Base-by-base conservation (phyloP, 1,139 yeast species). In the Yamadazyma oceani region DNA sequence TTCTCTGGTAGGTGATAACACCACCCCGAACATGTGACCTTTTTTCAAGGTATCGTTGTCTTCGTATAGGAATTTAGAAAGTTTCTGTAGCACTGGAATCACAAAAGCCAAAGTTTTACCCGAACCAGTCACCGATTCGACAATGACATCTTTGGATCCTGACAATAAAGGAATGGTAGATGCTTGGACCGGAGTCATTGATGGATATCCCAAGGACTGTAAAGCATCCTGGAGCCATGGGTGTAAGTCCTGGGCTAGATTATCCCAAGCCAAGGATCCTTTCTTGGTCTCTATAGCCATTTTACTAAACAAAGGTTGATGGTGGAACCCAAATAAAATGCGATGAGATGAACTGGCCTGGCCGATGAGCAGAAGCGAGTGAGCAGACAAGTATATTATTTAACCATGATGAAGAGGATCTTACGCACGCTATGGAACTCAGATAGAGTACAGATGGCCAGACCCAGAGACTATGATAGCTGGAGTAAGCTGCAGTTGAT, bases 101-200 rank as follows among this genome's bases (percentile, higher is more conserved):
- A 80, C 80, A 61, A 85, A 92, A 3, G 97, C 87, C 24, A 90
- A 62, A 0, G 98, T 92, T 57, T 92, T 92, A 7, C 98, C 98
- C 0, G 97, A 89, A 0, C 98, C 98, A 0, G 98, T 92, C 2
- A 89, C 96, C 0, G 97, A 89, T 55, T 90, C 96, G 2, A 89
- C 97, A 8, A 94, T 95, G 8, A 92, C 97, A 62, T 92, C 98
- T 55, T 92, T 92, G 53, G 90, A 85, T n/a, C 83, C 83, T 32
- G 85, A 64, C 49, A 94, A 78, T 38, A 90, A 66, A 0, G 99
- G 98, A 35, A 92, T 85, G 0, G 95, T 85, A 0, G 97, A 80
- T 0, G 98, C 98, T 57, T 92, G 99, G 0, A 92, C 98, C 0
- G 99, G 97, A 0, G 99, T 92, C 97, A 92, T 89, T 12, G 78